Evolutionary conservation across 2,329 filamentous ascomycete species (phyloP), one percentile per base, ranked within the genome.

Genomic region (Microsporum audouinii): DNA sequence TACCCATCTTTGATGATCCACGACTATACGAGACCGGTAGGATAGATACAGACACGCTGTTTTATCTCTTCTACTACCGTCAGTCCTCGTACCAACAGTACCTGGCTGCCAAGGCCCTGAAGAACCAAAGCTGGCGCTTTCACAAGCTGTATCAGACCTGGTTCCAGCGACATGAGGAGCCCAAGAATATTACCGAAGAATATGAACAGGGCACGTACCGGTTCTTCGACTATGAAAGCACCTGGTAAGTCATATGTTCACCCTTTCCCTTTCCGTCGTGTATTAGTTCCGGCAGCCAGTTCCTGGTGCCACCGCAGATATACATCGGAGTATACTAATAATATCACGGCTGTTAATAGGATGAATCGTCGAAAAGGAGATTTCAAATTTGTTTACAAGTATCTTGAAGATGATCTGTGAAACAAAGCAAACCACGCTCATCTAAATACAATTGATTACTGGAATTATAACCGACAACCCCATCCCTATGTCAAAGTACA

Each of bases 91-190:
- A 95, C 68, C 91, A 97, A 73, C 94, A 99, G 73, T 96, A 91
- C 71, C 81, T 97, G 62, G 91, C 94, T 1, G 94, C 94, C 12
- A 96, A 95, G 76, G 90, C 94, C n/a, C 79, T 99, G 59, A 99
- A 99, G 77, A 89, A 92, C 66, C 94, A 99, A 75, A 96, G 91
- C 75, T 99, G 94, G 94, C 84, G 94, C 61, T 99, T 99, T 74
- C 94, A 99, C 78, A 99, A 99, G 80, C 94, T 97, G 75, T 99
- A 99, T 72, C 94, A 96, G 75, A 99, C 94, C 0, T 99, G 94
- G 94, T 99, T 99, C 71, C 94, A 99, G 75, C 84, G 94, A 58
- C 94, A 99, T 67, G 94, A 99, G 72, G 94, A 99, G 78, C 94
- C 94, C 17, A 99, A 99, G 80, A 91, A 86, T 68, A 99, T 99